phyloP scores from a whole-genome alignment of 2,329 filamentous ascomycete genomes.

The Aspergillus ruber region DNA sequence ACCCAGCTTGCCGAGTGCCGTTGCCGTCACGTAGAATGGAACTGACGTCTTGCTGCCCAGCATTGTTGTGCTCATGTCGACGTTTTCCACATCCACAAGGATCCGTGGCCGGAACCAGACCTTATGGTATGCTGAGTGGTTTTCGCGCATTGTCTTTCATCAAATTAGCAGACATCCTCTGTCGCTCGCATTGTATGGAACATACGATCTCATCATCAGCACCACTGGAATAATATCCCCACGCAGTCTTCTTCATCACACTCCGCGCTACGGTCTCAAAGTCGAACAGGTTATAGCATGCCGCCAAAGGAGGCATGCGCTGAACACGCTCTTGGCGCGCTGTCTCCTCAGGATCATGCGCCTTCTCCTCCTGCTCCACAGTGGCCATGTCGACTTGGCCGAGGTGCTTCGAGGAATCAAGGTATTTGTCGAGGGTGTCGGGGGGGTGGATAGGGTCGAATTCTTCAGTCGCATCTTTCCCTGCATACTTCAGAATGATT shows the following conservation, averaged over 20 bases:
- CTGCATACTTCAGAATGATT: constrained; percentile 94
- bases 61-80: constrained; percentile 89
- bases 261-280: constrained; percentile 87
- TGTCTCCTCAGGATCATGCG: constrained; percentile 63
- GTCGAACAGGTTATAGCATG: constrained; percentile 91
- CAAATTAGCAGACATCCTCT: no score
- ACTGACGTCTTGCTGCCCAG: constrained; percentile 76
- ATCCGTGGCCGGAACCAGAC: constrained; percentile 93
- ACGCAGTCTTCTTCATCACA: constrained; percentile 93
- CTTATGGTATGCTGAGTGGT: constrained; percentile 92
- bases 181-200: no score
- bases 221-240: constrained; percentile 95
- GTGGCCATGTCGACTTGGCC: constrained; percentile 85
- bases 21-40: constrained; percentile 95
- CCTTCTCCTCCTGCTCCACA: constrained; percentile 61
- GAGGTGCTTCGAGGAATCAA: constrained; percentile 77
- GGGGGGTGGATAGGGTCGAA: constrained; percentile 86
- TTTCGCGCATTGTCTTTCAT: constrained; percentile 70
- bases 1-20: constrained; percentile 89
- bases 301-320: constrained; percentile 70
- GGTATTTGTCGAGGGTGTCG: constrained; percentile 76
- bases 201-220: constrained; percentile 78
- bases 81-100: constrained; percentile 78
- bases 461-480: constrained; percentile 87
- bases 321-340: constrained; percentile 68